Evolutionary conservation across 441 rosid species (phyloP).

Genomic region (Euphorbia corollata): DNA sequence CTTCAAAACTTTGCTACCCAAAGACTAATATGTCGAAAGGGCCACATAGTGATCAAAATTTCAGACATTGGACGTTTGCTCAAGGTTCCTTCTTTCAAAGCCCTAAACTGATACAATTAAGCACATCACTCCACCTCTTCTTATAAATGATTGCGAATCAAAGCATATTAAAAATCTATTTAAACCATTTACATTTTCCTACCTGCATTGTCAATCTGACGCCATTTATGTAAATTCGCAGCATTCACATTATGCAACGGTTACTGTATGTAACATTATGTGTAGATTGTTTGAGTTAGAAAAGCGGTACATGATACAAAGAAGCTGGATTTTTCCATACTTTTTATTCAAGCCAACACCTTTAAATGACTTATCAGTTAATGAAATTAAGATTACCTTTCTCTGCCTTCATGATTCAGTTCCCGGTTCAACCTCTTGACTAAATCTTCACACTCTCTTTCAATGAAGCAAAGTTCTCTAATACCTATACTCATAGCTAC

Average conservation of each 20-base stretch:
- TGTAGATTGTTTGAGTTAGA: neutral
- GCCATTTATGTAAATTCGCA: neutral
- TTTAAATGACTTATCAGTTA: neutral
- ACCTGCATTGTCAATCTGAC: neutral
- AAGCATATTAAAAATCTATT: neutral
- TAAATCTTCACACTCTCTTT: slow-evolving; percentile 75
- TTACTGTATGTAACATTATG: neutral
- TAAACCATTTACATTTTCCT: neutral
- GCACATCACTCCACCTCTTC: neutral
- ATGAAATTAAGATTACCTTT: slow-evolving; percentile 43
- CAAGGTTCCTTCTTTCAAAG: neutral
- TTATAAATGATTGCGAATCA: neutral
- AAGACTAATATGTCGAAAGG: neutral
- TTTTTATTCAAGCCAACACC: neutral
- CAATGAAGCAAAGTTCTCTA: slow-evolving; percentile 72
- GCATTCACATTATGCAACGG: neutral
- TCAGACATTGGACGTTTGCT: neutral
- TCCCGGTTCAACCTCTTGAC: slow-evolving; percentile 49
- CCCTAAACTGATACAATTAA: neutral
- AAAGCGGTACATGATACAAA: slow-evolving; percentile 7
- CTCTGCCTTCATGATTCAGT: slow-evolving; percentile 36
- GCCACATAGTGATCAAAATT: neutral
- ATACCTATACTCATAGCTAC: slow-evolving; percentile 59
- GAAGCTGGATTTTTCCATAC: neutral
- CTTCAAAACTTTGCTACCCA: slow-evolving; percentile 5